These are phyloP conservation scores for Helianthus annuus DNA, from an alignment of 129 eudicot genomes.

Conservation along the genomic window DNA sequence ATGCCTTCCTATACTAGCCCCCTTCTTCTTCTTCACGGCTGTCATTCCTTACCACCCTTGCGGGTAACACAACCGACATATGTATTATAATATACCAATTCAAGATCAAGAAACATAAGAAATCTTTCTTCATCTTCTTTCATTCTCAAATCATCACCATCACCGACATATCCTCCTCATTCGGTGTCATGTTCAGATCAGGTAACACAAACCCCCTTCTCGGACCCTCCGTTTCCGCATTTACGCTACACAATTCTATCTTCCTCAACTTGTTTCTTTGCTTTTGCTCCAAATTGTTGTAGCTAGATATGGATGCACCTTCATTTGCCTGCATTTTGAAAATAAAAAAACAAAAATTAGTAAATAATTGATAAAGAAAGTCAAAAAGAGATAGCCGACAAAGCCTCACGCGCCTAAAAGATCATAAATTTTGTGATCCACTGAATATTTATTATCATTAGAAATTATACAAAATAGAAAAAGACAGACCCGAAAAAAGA, in stretches of 20 bases:
- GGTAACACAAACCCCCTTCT: constrained; percentile 51
- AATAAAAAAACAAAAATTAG: not conserved
- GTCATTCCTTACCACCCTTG: not conserved
- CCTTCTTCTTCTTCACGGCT: constrained; percentile 14
- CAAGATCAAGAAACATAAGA: constrained; percentile 30
- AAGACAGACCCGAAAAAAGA: too few species aligned
- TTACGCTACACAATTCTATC: constrained; percentile 10
- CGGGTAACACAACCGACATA: not conserved
- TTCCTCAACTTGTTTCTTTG: constrained; percentile 5
- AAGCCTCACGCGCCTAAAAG: constrained; percentile 31
- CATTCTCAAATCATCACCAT: constrained; percentile 27
- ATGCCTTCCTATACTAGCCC: constrained; percentile 1
- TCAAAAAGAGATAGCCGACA: constrained; percentile 32
- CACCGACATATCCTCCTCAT: constrained; percentile 38
- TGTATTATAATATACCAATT: constrained; percentile 10
- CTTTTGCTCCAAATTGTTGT: constrained; percentile 37
- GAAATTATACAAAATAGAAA: too few species aligned
- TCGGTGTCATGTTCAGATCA: constrained; percentile 61
- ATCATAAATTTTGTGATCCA: constrained; percentile 22
- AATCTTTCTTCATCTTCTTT: not conserved
- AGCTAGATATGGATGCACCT: constrained; percentile 25
- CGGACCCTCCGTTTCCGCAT: constrained; percentile 14
- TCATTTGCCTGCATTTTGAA: constrained; percentile 47
- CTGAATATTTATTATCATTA: not conserved
- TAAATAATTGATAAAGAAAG: not conserved